These are phyloP conservation scores for Kluyveromyces dobzhanskii DNA, from an alignment of 805 yeast genomes.

Conservation along the genomic window DNA sequence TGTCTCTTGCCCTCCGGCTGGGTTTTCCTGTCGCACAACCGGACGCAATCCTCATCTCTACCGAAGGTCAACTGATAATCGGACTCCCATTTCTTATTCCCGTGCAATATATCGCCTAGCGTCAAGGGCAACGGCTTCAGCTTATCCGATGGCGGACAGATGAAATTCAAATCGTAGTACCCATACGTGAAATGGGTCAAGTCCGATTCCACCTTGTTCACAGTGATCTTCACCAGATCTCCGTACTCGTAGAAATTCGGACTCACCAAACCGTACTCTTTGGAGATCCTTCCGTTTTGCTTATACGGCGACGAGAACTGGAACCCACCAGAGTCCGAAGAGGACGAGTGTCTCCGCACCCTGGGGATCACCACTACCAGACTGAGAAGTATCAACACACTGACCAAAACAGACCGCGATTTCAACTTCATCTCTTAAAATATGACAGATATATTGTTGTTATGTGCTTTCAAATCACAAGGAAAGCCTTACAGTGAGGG, in stretches of 20 bases:
- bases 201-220: slow-evolving; percentile 74
- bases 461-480: too few relatives aligned
- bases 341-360: neutral
- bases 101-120: slow-evolving; percentile 68
- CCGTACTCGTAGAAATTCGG: slow-evolving; percentile 37
- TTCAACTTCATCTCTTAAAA: neutral
- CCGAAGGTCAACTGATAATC: slow-evolving; percentile 60
- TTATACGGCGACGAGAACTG: neutral
- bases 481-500: too few relatives aligned
- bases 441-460: too few relatives aligned
- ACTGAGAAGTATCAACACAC: neutral
- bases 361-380: neutral
- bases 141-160: slow-evolving; percentile 55
- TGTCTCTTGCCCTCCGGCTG: slow-evolving; percentile 40
- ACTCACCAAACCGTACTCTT: slow-evolving; percentile 17
- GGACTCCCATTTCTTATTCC: slow-evolving; percentile 73
- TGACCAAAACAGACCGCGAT: neutral
- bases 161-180: slow-evolving; percentile 70
- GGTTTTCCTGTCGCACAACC: slow-evolving; percentile 61
- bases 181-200: slow-evolving; percentile 63
- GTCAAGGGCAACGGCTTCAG: slow-evolving; percentile 60
- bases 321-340: neutral
- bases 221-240: slow-evolving; percentile 58
- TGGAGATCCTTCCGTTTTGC: neutral
- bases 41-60: slow-evolving; percentile 54